These are phyloP conservation scores for Apiospora arundinis DNA, from an alignment of 2,329 filamentous ascomycete genomes.

Conservation along the genomic window DNA sequence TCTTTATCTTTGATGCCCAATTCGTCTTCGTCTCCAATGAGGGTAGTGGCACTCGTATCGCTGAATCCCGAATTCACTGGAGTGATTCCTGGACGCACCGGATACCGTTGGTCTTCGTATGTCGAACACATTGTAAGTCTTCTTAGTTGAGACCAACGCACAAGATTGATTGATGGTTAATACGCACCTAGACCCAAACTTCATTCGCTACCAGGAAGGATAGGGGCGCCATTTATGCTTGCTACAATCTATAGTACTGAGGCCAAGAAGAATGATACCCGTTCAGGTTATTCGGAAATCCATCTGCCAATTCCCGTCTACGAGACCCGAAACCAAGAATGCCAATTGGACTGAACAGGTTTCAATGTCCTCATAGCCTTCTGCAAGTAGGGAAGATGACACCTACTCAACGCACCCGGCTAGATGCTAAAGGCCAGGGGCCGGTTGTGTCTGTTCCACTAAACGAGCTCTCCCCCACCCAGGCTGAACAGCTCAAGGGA, in stretches of 20 bases:
- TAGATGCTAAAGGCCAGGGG: background rate
- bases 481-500: background rate
- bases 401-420: background rate
- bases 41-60: background rate
- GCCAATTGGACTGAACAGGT: background rate
- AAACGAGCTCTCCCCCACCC: background rate
- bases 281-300: no score
- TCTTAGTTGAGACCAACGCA: background rate
- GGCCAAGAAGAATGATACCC: no score
- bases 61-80: background rate
- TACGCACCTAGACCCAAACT: no score
- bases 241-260: no score
- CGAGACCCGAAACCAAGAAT: no score
- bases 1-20: background rate
- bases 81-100: background rate
- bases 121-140: background rate
- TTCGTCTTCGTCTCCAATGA: background rate
- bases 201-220: background rate
- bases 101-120: background rate
- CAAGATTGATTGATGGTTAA: rapidly evolving
- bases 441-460: background rate
- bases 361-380: background rate
- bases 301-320: no score
- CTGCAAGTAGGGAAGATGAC: background rate
- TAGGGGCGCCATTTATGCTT: background rate